These are phyloP conservation scores for Calophaca sinica DNA, from an alignment of 306 rosid genomes.

Conservation along the genomic window DNA sequence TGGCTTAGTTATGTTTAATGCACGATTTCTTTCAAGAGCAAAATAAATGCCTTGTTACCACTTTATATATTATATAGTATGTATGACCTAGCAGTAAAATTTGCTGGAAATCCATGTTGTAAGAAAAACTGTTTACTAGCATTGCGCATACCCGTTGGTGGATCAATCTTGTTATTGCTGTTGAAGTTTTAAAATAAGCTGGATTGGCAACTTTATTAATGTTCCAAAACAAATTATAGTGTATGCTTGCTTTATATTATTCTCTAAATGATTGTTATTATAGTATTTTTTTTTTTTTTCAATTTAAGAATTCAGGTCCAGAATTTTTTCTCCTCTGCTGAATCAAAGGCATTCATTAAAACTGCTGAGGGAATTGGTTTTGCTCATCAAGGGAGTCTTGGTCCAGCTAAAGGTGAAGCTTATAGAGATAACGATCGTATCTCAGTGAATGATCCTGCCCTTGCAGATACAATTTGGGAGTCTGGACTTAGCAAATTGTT, in stretches of 20 bases:
- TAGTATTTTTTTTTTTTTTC: not conserved
- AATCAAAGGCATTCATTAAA: constrained; percentile 77
- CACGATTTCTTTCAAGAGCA: no score
- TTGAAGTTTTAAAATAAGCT: no score
- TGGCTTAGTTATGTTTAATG: no score
- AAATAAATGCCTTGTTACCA: no score
- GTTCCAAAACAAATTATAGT: not conserved
- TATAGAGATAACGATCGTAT: constrained; percentile 86
- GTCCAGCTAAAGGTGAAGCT: constrained; percentile 93
- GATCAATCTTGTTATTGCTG: no score
- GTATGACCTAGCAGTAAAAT: no score
- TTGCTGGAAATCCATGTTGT: no score
- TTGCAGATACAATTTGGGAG: constrained; percentile 75
- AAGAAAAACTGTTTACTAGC: no score
- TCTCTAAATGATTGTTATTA: constrained; percentile 9
- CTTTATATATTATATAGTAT: no score
- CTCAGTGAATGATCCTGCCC: constrained; percentile 70
- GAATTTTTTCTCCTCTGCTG: constrained; percentile 70
- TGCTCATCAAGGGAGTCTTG: constrained; percentile 84
- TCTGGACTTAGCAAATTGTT: constrained; percentile 73
- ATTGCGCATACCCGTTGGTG: no score
- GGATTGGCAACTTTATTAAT: no score
- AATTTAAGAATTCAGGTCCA: constrained; percentile 68
- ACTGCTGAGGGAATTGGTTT: constrained; percentile 80
- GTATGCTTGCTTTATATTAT: not conserved